Evolutionary conservation across 2,329 filamentous ascomycete genomes (phyloP), one percentile per base, ranked within the genome.

Genomic region (Ascochyta clinopodiicola): DNA sequence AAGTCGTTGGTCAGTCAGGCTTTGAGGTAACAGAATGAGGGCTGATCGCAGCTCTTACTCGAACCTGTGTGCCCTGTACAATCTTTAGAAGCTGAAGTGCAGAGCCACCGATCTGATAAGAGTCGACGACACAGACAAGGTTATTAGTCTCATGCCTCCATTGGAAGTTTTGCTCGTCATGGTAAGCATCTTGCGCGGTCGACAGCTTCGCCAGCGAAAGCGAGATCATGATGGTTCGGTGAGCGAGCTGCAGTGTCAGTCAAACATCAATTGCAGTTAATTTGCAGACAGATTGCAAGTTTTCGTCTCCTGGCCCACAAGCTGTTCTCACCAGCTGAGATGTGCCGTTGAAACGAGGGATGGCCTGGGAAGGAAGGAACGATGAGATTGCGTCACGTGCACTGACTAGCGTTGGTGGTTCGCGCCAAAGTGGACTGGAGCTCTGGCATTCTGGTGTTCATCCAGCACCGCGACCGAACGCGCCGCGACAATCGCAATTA

Each of bases 11-110:
- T n/a, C 4, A 8, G 13, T 25, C 15, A 43, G 15, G 39, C 21
- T 44, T 40, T 25, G 39, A 40, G 21, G 21, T 31, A n/a, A 22
- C 9, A 9, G 32, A 44, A 40, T 39, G 29, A 54, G 24, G 49
- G 31, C 35, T 32, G 29, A 24, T 15, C 21, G 39, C 29, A 39
- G 45, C 50, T 63, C 69, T 63, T 78, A 82, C 80, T 69, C 80
- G 63, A 49, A 77, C 62, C 46, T 77, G 72, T 13, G 69, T 73
- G 19, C 77, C 77, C 53, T 77, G 75, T 13, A 74, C 61, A 25
- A 82, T 64, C 63, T 75, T 75, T 63, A 80, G 64, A 12, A 75
- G 56, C 56, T 72, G 67, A 32, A 72, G 53, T 37, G 64, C 56
- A 17, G 55, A 57, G 31, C 59, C 61, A 25, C 51, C 62, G 24